Base-by-base conservation (phyloP, 495 filamentous ascomycete species). In the Echria macrotheca region DNA sequence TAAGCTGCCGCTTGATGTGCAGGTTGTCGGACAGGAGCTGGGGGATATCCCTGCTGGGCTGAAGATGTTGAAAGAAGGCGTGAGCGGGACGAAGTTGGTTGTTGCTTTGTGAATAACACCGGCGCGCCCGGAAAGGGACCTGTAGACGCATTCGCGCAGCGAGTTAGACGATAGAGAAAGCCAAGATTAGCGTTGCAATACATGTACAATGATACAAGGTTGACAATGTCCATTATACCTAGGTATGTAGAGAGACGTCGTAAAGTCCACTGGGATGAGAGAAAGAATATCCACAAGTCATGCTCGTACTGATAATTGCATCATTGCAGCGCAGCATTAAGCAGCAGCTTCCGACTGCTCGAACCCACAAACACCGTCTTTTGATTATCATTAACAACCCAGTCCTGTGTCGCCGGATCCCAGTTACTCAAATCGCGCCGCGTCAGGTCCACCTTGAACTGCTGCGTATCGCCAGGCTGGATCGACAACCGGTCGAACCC, bases 391-490 rank as follows among this genome's bases (percentile, higher is more conserved):
- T 12, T 41, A 21, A 97, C 74, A 42, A 84, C 80, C 93, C 93
- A 98, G 71, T 97, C 85, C 76, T 96, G 89, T 15, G 67, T 62
- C 10, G 58, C 74, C 8, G 79, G 69, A 54, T 96, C 88, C 93
- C 93, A 97, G 61, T 90, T 94, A 50, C 85, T 87, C 49, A 98
- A 47, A 62, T 98, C 93, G 41, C 90, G 81, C 22, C 93, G 77
- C 23, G 80, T 91, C 47, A 98, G 62, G 15, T 82, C 73, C 3
- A 77, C 81, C 2, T 66, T 72, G 71, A 95, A 94, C 18, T 76
- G 78, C 15, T 72, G 63, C 49, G 74, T 75, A 74, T 80, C 61
- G 17, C 85, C 85, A 0, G 91, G 78, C 6, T 80, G 70, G 43
- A 98, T 82, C 29, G 75, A 76, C 25, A 97, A 66, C 32, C 88